Base-by-base conservation (phyloP, 1,284 basidiomycete genomes). In the Kwoniella shivajii region DNA sequence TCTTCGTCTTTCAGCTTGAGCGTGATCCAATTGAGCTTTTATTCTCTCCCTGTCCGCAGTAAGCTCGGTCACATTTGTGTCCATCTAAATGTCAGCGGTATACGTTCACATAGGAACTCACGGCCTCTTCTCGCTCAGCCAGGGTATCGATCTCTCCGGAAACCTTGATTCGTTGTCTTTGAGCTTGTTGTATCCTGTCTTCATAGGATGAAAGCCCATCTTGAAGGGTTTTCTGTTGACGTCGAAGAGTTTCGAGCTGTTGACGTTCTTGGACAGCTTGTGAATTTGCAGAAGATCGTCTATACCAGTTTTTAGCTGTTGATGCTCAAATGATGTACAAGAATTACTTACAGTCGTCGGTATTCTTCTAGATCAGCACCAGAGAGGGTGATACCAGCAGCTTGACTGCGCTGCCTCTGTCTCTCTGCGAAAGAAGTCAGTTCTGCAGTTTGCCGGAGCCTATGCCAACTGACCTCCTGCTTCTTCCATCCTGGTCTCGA, bases 321-420 rank as follows among this genome's bases (percentile, higher is more conserved):
- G n/a, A n/a, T n/a, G n/a, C n/a, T 36, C n/a, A 38, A 36, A 16
- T 48, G 10, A 16, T 2, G 13, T 4, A 26, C n/a, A 3, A 14
- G 10, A 3, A 2, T 18, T n/a, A 72, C 88, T 66, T 61, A 92
- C 89, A 96, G 79, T 70, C 83, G 80, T 36, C 88, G 88, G 76
- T 99, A 99, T 70, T 96, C 89, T 45, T 88, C 86, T 10, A 98
- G 79, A 67, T 88, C 90, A 54, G 89, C 88, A 68, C 90, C 87
- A 56, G 85, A 89, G 4, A 99, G 80, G 0, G 88, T 86, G 41
- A 90, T 80, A 44, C 90, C 92, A 44, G 85, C 80, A 18, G 71
- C 71, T 64, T 87, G 84, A 14, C 88, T 87, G 2, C 86, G 84
- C 64, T 82, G 85, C 54, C 88, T 81, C 68, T 91, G 89, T 37